Conservation (phyloP, 169 alveolate genomes). For the Plasmodium vivax region DNA sequence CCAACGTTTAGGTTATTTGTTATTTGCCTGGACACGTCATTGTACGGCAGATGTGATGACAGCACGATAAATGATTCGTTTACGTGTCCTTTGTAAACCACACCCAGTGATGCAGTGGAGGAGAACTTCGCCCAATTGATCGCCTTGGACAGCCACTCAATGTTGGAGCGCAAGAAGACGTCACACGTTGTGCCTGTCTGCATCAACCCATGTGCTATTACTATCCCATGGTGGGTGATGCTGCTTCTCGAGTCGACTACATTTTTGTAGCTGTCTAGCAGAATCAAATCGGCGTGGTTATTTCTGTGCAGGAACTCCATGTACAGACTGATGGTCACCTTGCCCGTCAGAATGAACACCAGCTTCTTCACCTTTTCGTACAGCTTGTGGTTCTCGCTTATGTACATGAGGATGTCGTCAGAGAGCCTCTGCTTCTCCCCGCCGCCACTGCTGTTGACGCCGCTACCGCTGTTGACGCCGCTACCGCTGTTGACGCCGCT, state of each 20-base stretch:
- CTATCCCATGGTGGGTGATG: conserved; percentile 92
- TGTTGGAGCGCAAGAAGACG: conserved; percentile 92
- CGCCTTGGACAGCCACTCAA: conserved; percentile 96
- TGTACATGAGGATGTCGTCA: conserved; percentile 26
- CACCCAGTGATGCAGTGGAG: conserved; percentile 98
- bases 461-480: no score
- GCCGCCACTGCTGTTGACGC: background rate
- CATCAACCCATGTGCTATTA: conserved; percentile 93
- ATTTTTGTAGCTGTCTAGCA: conserved; percentile 80
- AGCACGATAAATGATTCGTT: conserved; percentile 65
- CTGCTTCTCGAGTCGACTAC: conserved; percentile 83
- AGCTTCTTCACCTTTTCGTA: conserved; percentile 77
- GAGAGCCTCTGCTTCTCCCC: conserved; percentile 3
- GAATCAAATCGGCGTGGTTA: conserved; percentile 91
- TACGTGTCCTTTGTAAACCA: conserved; percentile 91
- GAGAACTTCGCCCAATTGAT: conserved; percentile 97
- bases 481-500: no score
- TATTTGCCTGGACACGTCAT: conserved; percentile 47
- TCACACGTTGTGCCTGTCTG: conserved; percentile 97
- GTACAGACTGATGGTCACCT: conserved; percentile 82
- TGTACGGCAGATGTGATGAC: conserved; percentile 52
- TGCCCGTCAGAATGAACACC: conserved; percentile 85
- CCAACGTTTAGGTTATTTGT: conserved; percentile 81
- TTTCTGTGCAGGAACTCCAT: conserved; percentile 91
- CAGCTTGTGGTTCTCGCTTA: conserved; percentile 35